Evolutionary conservation across 257 asterid genomes (phyloP), one percentile per base, ranked within the genome.

Genomic region (Coffea canephora): DNA sequence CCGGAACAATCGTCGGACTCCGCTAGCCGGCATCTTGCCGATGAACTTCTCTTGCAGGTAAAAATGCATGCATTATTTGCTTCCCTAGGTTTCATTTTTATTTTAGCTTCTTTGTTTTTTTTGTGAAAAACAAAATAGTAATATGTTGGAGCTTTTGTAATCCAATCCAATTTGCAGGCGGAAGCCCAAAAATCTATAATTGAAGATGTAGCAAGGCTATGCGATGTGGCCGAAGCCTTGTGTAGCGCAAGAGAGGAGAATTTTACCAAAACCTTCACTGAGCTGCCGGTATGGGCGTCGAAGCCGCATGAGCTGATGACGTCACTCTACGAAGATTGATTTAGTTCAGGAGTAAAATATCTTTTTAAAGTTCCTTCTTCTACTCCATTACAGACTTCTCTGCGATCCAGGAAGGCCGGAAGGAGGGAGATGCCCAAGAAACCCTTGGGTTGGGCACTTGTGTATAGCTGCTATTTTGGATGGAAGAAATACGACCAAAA

Each of bases 1-100:
- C 77, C 50, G 25, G 57, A 0, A 8, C 52, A 68, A 19, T 82
- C 80, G 73, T 31, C 90, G 45, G 89, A 74, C 75, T 78, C 83
- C 14, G 41, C 81, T 12, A 69, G 85, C 83, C 80, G 84, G 73
- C 77, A 82, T 34, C 62, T 85, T n/a, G 73, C 91, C 12, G 91
- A 92, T 69, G 94, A 90, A 74, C 91, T 94, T 81, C 85, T 89
- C 67, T 46, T 83, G 74, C 93, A 92, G 96, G 97, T 92, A 85
- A 66, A 57, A 14, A 1, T 6, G 59, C 61, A 36, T 13, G 25
- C 61, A 64, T 4, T 41, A 27, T 69, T 7, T 54, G 68, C 49
- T 31, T 39, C 21, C 49, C 14, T 18, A 43, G 13, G 31, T 31
- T 31, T 31, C 31, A 31, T 31, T 31, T 31, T 31, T 31, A 31